A percentile compares a stretch with the other conserved stretches of the same genome.
These are phyloP conservation scores for Heliamphora pulchella DNA, from an alignment of 179 eudicot genomes.

Conservation along the genomic window DNA sequence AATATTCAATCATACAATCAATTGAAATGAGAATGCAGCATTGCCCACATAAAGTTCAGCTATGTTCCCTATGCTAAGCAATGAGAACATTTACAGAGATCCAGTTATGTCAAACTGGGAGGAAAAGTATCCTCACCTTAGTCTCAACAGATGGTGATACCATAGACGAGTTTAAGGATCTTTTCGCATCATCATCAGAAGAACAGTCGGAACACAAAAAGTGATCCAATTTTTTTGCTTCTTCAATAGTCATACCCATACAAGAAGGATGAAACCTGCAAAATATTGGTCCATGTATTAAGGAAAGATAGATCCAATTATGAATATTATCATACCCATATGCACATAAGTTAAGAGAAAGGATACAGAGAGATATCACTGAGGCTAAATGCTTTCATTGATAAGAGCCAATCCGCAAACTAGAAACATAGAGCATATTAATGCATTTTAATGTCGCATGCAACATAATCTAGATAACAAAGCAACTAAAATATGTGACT, in stretches of 20 bases:
- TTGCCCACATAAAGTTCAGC: neutral
- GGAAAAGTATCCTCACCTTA: constrained; percentile 39
- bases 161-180: constrained; percentile 41
- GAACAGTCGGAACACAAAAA: constrained; percentile 68
- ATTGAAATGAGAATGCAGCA: neutral
- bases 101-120: constrained; percentile 9
- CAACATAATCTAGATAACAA: no score
- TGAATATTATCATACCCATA: neutral
- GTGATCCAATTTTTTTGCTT: constrained; percentile 75
- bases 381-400: neutral
- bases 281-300: neutral
- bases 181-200: constrained; percentile 51
- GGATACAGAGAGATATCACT: neutral
- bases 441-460: no score
- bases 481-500: no score
- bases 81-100: neutral
- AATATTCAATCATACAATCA: neutral
- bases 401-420: no score
- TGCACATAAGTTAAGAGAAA: neutral
- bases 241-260: constrained; percentile 80
- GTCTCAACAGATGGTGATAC: constrained; percentile 42
- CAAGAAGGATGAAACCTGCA: constrained; percentile 86
- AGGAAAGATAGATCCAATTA: neutral
- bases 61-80: neutral
- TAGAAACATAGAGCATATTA: no score